Percentiles rank a stretch among this genome's conserved stretches.
phyloP scores from a whole-genome alignment of 805 yeast species.

The Brettanomyces naardenensis region DNA sequence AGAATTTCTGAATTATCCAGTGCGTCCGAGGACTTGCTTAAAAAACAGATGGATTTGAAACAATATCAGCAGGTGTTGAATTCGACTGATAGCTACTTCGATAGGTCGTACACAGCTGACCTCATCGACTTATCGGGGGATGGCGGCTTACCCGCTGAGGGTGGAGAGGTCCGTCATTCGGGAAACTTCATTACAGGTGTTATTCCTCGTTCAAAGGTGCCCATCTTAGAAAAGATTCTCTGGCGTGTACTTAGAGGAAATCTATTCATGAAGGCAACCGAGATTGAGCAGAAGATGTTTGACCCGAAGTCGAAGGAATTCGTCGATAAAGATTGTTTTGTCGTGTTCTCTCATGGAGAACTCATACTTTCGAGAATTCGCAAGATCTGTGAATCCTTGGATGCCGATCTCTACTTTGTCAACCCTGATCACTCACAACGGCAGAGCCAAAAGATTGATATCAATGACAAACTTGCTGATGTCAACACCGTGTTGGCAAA shows the following conservation, averaged over 20 bases:
- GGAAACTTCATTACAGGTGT: constrained; percentile 65
- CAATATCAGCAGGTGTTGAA: constrained; percentile 63
- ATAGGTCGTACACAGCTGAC: constrained; percentile 16
- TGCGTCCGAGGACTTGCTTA: constrained; percentile 56
- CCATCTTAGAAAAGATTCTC: constrained; percentile 67
- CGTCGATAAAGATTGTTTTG: constrained; percentile 72
- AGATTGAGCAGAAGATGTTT: constrained; percentile 59
- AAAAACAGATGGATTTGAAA: constrained; percentile 54
- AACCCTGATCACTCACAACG: constrained; percentile 35
- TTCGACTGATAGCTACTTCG: constrained; percentile 42
- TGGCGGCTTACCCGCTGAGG: constrained; percentile 30
- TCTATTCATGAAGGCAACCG: constrained; percentile 66
- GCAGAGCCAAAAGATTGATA: constrained; percentile 30
- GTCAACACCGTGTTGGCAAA: constrained; percentile 40
- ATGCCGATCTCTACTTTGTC: constrained; percentile 66
- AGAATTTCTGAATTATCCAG: constrained; percentile 65
- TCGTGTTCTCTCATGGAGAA: constrained; percentile 88
- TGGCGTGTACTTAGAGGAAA: constrained; percentile 96
- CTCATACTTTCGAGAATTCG: constrained; percentile 63
- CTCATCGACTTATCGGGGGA: constrained; percentile 20
- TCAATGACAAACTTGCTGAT: constrained; percentile 46
- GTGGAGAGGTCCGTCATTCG: constrained; percentile 14
- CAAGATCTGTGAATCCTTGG: constrained; percentile 84
- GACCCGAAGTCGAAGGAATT: constrained; percentile 50
- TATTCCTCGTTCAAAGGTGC: constrained; percentile 61